A percentile compares a stretch with the other conserved stretches of the same genome.
These are phyloP conservation scores for Micractinium conductrix DNA, from an alignment of 139 green algal genomes.

Conservation along the genomic window DNA sequence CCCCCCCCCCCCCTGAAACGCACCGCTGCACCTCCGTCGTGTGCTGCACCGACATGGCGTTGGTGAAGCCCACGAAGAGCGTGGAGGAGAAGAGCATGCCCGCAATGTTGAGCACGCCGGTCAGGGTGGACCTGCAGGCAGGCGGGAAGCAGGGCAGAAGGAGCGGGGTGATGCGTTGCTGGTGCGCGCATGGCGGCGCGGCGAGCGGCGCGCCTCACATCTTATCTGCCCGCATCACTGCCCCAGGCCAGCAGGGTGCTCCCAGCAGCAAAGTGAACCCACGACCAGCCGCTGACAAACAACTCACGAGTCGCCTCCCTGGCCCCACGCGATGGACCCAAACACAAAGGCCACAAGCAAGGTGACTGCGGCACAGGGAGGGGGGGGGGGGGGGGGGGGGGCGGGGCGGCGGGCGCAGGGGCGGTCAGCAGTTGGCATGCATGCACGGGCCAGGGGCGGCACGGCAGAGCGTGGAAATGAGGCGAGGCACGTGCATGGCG, in stretches of 20 bases:
- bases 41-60: constrained; percentile 41
- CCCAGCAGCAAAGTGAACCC: background rate
- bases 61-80: constrained; percentile 55
- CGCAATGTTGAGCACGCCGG: constrained; percentile 61
- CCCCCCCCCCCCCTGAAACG: no score
- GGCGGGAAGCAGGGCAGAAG: background rate
- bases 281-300: background rate
- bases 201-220: no score
- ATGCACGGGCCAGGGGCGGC: no score
- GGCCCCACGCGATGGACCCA: constrained; percentile 43
- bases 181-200: no score
- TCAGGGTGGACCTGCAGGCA: constrained; percentile 11
- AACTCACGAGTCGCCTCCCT: constrained; percentile 24
- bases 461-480: no score
- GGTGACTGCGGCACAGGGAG: no score
- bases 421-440: no score
- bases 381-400: no score
- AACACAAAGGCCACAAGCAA: constrained; percentile 59
- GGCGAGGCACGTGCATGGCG: no score
- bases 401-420: no score
- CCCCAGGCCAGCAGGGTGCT: background rate
- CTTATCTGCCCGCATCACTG: no score
- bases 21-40: constrained; percentile 21
- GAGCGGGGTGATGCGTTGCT: background rate
- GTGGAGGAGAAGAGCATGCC: constrained; percentile 43